phyloP scores from a whole-genome alignment of 2,329 filamentous ascomycete genomes.

The Scleromitrula shiraiana region DNA sequence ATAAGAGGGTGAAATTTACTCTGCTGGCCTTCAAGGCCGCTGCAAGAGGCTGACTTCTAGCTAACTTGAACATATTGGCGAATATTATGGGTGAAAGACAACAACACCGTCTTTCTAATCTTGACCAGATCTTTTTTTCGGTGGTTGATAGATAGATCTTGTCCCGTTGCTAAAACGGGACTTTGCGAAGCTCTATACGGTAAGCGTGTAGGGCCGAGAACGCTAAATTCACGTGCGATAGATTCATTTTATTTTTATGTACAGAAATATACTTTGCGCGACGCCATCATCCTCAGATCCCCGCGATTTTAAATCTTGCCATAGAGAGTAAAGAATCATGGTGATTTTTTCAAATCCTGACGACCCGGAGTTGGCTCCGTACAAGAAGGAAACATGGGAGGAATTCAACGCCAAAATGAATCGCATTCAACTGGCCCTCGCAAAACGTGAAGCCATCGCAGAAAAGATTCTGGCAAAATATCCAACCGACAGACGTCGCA shows the following conservation, averaged over 20 bases:
- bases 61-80: conserved; percentile 76
- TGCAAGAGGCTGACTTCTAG: conserved; percentile 72
- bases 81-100: conserved; percentile 18
- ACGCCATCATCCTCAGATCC: neutral
- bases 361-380: conserved; percentile 14
- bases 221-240: conserved; percentile 17
- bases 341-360: conserved; percentile 1
- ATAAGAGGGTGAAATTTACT: conserved; percentile 43
- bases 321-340: conserved; percentile 1
- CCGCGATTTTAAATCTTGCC: neutral
- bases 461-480: conserved; percentile 17
- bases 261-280: neutral
- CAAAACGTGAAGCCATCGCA: conserved; percentile 28
- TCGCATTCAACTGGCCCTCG: conserved; percentile 27
- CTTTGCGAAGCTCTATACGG: conserved; percentile 14
- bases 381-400: conserved; percentile 21
- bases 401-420: conserved; percentile 28
- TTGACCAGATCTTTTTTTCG: conserved; percentile 10
- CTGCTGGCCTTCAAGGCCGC: conserved; percentile 71
- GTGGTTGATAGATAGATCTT: conserved; percentile 5
- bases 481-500: conserved; percentile 23
- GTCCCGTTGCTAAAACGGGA: conserved; percentile 7
- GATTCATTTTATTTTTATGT: conserved; percentile 1
- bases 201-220: conserved; percentile 4
- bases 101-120: conserved; percentile 19